Evolutionary conservation across 768 basidiomycete genomes (phyloP).

Genomic region (Cystofilobasidium capitatum): DNA sequence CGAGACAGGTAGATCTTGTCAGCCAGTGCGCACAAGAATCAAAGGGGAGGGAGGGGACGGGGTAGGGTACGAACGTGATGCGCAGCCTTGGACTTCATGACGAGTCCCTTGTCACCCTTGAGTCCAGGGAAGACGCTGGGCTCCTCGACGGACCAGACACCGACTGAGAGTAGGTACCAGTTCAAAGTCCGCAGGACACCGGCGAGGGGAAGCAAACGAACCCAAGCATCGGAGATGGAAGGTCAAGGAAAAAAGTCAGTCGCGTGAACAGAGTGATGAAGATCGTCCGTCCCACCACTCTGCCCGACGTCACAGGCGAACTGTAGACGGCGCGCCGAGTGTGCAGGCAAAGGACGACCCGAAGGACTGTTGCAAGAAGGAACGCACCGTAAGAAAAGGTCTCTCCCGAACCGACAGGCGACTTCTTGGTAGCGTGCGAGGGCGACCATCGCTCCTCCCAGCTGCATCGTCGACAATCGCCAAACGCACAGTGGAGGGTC

Average conservation of each 20-base stretch:
- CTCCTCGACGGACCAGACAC: constrained; percentile 93
- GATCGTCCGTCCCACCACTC: too few relatives aligned
- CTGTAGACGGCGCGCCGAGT: too few relatives aligned
- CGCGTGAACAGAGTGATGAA: too few relatives aligned
- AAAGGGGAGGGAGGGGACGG: background rate
- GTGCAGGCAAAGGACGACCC: background rate
- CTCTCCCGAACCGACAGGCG: constrained; percentile 76
- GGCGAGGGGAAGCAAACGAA: background rate
- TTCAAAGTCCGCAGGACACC: constrained; percentile 48
- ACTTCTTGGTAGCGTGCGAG: constrained; percentile 96
- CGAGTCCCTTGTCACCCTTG: constrained; percentile 79
- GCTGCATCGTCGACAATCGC: constrained; percentile 34
- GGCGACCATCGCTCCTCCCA: constrained; percentile 87
- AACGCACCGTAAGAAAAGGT: constrained; percentile 41
- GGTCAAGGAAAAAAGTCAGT: too few relatives aligned
- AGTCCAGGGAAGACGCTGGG: constrained; percentile 60
- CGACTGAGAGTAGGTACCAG: constrained; percentile 57
- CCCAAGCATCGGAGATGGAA: too few relatives aligned
- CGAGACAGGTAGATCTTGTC: too few relatives aligned
- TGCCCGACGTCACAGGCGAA: too few relatives aligned
- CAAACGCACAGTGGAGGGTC: background rate
- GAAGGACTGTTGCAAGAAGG: background rate
- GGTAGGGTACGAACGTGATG: constrained; percentile 53
- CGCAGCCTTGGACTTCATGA: constrained; percentile 80
- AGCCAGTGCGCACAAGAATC: background rate